A percentile compares a stretch with the other conserved stretches of the same genome.
Conservation (phyloP, 441 rosid species). For the Macaranga tanarius region DNA sequence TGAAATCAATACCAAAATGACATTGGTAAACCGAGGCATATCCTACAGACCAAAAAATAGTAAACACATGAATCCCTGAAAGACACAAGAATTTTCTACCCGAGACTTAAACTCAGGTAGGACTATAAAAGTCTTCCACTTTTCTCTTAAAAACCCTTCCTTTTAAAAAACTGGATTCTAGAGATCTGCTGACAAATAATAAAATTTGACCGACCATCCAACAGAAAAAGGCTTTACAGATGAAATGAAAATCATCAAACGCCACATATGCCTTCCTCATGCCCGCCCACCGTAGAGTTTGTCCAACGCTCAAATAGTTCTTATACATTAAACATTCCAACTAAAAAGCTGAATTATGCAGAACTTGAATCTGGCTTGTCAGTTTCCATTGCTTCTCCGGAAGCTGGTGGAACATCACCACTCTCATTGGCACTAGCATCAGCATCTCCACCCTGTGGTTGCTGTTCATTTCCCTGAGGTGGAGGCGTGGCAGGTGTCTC, state of each 20-base stretch:
- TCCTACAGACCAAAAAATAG: conserved; percentile 6
- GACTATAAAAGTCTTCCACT: neutral
- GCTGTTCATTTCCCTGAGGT: conserved; percentile 46
- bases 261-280: conserved; percentile 5
- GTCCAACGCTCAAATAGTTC: conserved; percentile 21
- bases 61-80: conserved; percentile 4
- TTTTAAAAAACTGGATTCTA: conserved; percentile 29
- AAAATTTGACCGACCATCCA: conserved; percentile 22
- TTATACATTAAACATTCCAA: conserved; percentile 23
- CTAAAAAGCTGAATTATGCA: conserved; percentile 25
- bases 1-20: conserved; percentile 8
- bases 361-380: conserved; percentile 45
- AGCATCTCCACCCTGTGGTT: conserved; percentile 34
- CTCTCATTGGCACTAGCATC: conserved; percentile 13
- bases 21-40: neutral
- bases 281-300: conserved; percentile 17
- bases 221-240: conserved; percentile 19
- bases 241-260: conserved; percentile 2
- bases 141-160: conserved; percentile 18
- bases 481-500: conserved; percentile 54
- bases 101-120: neutral
- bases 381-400: conserved; percentile 71
- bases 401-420: conserved; percentile 41
- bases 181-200: conserved; percentile 25
- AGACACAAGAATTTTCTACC: conserved; percentile 10